A percentile compares a stretch with the other conserved stretches of the same genome.
These are phyloP conservation scores for Sugiyamaella castrensis DNA, from an alignment of 1,139 yeast genomes.

Conservation along the genomic window DNA sequence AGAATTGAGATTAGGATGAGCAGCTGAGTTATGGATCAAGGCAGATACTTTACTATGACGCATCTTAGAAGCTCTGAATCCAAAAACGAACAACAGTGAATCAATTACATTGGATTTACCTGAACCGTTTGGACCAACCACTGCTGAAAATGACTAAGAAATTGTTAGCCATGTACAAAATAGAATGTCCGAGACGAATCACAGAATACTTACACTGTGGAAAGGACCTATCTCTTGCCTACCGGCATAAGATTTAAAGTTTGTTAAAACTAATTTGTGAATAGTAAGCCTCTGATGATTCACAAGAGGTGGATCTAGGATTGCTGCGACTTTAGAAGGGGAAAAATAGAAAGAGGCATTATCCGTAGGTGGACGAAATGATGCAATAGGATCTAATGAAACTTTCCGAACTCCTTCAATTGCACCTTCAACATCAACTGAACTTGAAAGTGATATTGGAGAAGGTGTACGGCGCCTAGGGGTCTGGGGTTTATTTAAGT, in stretches of 20 bases:
- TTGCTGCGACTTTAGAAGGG: neutral
- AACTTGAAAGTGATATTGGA: neutral
- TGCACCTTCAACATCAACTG: conserved; percentile 5
- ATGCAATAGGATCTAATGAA: conserved; percentile 2
- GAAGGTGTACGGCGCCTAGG: neutral
- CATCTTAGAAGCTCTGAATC: conserved; percentile 95
- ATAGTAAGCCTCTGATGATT: conserved; percentile 59
- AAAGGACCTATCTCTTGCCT: conserved; percentile 94
- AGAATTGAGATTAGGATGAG: conserved; percentile 59
- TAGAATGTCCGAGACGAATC: neutral
- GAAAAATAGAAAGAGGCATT: neutral
- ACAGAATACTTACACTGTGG: conserved; percentile 43
- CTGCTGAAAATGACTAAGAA: conserved; percentile 80
- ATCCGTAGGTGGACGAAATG: neutral
- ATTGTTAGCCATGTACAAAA: conserved; percentile 13
- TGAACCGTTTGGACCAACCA: conserved; percentile 99
- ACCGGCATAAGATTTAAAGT: conserved; percentile 96
- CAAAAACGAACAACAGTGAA: conserved; percentile 92
- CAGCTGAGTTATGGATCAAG: conserved; percentile 76
- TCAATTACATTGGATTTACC: conserved; percentile 98
- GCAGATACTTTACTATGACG: conserved; percentile 91
- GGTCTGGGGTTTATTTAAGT: conserved; percentile 4
- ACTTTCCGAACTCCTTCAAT: conserved; percentile 11
- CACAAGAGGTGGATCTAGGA: neutral
- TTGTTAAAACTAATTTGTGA: conserved; percentile 64